A percentile compares a stretch with the other conserved stretches of the same genome.
These are phyloP conservation scores for Lagenidium giganteum DNA, from an alignment of 352 stramenopile genomes.

Conservation along the genomic window DNA sequence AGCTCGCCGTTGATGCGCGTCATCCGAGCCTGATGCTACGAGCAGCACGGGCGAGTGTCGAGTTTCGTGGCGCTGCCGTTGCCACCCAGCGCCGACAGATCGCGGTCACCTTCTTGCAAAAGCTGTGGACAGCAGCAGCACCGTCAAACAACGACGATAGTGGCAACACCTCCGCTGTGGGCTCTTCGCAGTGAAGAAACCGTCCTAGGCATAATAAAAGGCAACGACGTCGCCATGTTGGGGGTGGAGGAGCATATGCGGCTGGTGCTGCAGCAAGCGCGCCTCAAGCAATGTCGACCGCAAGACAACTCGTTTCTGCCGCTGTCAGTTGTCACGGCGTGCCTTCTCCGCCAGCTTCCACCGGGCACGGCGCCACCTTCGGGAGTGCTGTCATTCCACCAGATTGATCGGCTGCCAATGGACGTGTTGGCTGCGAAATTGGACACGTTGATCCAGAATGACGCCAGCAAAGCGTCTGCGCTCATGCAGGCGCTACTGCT, in stretches of 20 bases:
- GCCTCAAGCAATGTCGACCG: slow-evolving; percentile 31
- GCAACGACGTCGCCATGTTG: too few relatives aligned
- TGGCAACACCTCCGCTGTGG: too few relatives aligned
- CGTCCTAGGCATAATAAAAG: too few relatives aligned
- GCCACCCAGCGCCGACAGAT: too few relatives aligned
- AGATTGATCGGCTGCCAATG: slow-evolving; percentile 36
- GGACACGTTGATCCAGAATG: slow-evolving; percentile 18
- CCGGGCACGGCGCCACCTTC: slow-evolving; percentile 27
- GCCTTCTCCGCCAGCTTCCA: slow-evolving; percentile 41
- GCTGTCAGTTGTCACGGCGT: slow-evolving; percentile 36
- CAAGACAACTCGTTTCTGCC: slow-evolving; percentile 46
- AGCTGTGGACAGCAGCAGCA: too few relatives aligned
- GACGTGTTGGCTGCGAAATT: slow-evolving; percentile 24
- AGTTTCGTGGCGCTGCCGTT: too few relatives aligned
- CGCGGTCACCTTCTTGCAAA: too few relatives aligned
- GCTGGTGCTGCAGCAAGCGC: slow-evolving; percentile 41
- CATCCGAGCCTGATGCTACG: too few relatives aligned
- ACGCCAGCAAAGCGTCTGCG: slow-evolving; percentile 18
- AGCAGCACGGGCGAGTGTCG: too few relatives aligned
- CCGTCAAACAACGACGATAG: too few relatives aligned
- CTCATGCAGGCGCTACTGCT: slow-evolving; percentile 30
- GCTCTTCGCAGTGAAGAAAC: too few relatives aligned
- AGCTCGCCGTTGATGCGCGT: too few relatives aligned
- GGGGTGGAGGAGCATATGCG: slow-evolving; percentile 40
- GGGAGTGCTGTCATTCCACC: slow-evolving; percentile 27